Percentiles rank a stretch among this genome's conserved stretches.
Conservation (phyloP, 371 early-diverging fungal genomes). For the Fennellomyces sp. region DNA sequence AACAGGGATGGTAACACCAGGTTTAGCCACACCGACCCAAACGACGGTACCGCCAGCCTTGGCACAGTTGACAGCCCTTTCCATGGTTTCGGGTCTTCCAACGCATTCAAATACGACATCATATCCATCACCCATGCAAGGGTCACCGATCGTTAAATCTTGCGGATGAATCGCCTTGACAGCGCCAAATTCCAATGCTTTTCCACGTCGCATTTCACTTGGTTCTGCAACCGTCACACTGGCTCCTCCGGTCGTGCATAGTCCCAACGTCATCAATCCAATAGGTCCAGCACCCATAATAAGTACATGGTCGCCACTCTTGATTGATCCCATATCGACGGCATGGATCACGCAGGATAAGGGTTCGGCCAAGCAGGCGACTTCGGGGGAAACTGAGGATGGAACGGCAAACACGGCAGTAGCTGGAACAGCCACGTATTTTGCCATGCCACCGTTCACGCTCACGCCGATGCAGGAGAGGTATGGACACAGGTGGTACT, state of each 20-base stretch:
- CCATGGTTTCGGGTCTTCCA: constrained; percentile 52
- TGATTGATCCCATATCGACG: constrained; percentile 51
- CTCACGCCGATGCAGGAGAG: constrained; percentile 57
- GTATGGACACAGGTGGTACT: constrained; percentile 51
- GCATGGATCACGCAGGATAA: constrained; percentile 64
- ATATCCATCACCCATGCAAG: constrained; percentile 45
- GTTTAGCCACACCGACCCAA: constrained; percentile 62
- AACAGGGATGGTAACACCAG: constrained; percentile 44
- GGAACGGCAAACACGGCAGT: constrained; percentile 44
- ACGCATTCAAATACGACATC: constrained; percentile 66
- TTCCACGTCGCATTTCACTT: constrained; percentile 44
- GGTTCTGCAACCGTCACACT: constrained; percentile 52
- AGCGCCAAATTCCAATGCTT: constrained; percentile 48
- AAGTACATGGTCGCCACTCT: constrained; percentile 45
- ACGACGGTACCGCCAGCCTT: constrained; percentile 54
- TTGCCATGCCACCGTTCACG: constrained; percentile 60
- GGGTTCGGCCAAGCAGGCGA: constrained; percentile 58
- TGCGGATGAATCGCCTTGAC: constrained; percentile 31
- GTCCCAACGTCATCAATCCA: constrained; percentile 54
- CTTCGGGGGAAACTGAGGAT: constrained; percentile 39
- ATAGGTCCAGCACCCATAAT: constrained; percentile 63
- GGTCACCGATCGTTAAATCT: constrained; percentile 34
- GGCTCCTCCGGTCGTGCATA: constrained; percentile 44
- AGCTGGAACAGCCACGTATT: constrained; percentile 52
- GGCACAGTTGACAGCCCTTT: constrained; percentile 45